Base-by-base conservation (phyloP, 345 rosid species). In the Turritis glabra region DNA sequence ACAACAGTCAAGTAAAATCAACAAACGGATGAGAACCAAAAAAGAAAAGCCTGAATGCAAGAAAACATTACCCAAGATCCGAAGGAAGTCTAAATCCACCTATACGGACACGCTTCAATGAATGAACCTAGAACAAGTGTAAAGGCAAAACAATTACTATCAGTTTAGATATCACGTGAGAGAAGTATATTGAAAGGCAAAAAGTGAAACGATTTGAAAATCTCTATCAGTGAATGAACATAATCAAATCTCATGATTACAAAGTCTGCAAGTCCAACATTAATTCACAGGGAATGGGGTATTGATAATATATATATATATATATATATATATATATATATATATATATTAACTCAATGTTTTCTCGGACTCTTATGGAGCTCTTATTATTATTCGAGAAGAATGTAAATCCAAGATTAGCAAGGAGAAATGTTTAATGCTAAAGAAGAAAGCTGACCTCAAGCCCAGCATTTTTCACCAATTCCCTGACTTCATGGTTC, bases 1-100 rank as follows among this genome's bases (percentile, higher is more conserved):
- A 37, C 40, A 37, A 44, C 13, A n/a, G 25, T n/a, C 27, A n/a
- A 7, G 13, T 7, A 2, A 52, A 38, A 46, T 12, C 37, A 48
- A 51, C 37, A 43, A 32, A 43, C 8, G 17, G 56, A 58, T 27
- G 41, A 21, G 22, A 30, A 29, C 30, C 27, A 13, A 21, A 18
- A 23, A 22, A 13, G 3, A 8, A 17, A 75, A 32, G 5, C 11
- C 15, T 48, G 35, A 71, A 52, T 37, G 33, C 30, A 29, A 33
- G 35, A 73, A 29, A 75, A 26, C 69, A 69, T 77, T 86, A 95
- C 99, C 97, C 92, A 33, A 95, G 92, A 81, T 90, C 93, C 70
- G 97, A 59, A 51, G 97, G 96, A 73, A 95, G 96, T 71, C 93
- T 87, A 84, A 83, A 95, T 64, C 97, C 92, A 72, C 99, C 99